Percentiles rank a stretch among this genome's conserved stretches.
Conservation (phyloP, 2,329 filamentous ascomycete genomes). For the Davidsoniella eucalypti region DNA sequence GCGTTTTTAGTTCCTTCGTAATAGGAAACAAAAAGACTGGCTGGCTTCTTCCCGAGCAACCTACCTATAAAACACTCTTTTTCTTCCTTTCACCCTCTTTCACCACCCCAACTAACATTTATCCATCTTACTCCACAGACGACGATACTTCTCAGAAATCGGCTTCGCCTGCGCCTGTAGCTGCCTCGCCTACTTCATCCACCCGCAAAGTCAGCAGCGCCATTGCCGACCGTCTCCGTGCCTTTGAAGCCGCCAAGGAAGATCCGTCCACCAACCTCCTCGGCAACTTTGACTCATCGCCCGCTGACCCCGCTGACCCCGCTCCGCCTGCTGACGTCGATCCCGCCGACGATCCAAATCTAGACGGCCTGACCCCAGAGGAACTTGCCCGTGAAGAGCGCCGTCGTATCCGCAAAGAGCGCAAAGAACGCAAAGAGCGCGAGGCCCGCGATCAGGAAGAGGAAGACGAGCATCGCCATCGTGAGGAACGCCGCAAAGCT, state of each 20-base stretch:
- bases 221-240: conserved; percentile 39
- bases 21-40: too few species aligned
- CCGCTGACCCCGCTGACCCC: conserved; percentile 1
- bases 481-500: conserved; percentile 6
- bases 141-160: conserved; percentile 6
- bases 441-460: conserved; percentile 6
- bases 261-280: conserved; percentile 19
- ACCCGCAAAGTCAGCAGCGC: conserved; percentile 22
- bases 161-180: conserved; percentile 1
- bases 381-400: conserved; percentile 10
- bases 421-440: conserved; percentile 6
- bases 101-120: neutral
- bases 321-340: neutral
- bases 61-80: neutral
- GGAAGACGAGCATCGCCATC: conserved; percentile 1
- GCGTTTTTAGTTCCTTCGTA: neutral
- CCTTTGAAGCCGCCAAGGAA: conserved; percentile 33
- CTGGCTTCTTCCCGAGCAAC: neutral
- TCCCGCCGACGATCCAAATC: conserved; percentile 1
- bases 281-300: neutral
- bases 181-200: neutral
- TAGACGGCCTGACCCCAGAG: neutral
- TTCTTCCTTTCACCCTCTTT: neutral
- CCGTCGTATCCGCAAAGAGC: conserved; percentile 10
- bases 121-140: neutral